Percentiles rank a stretch among this genome's conserved stretches.
phyloP scores from a whole-genome alignment of 495 filamentous ascomycete species.

The Annulohypoxylon moriforme region DNA sequence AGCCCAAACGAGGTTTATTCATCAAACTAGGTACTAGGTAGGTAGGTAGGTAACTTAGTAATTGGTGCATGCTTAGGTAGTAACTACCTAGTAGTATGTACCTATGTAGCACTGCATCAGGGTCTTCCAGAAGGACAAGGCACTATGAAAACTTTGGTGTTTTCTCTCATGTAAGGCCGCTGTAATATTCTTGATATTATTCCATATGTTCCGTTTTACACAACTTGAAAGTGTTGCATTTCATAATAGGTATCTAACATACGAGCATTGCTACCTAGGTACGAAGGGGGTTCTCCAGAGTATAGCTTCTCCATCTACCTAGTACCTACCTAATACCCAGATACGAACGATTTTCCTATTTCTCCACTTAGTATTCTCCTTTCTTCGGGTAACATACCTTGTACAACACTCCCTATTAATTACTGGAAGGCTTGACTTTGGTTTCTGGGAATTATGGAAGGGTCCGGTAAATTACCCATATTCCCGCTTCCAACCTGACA shows the following conservation, averaged over 20 bases:
- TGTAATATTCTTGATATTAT: no score
- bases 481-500: not conserved
- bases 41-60: no score
- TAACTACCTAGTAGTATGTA: not conserved
- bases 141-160: not conserved
- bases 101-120: not conserved
- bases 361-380: not conserved
- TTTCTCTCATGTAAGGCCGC: no score
- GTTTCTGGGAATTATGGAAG: slow-evolving; percentile 17
- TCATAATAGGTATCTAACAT: not conserved
- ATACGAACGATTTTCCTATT: not conserved
- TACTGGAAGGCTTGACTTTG: slow-evolving; percentile 3
- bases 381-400: slow-evolving; percentile 12
- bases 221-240: not conserved
- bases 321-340: no score
- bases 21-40: not conserved
- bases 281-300: no score
- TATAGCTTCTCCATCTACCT: no score
- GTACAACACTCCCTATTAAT: slow-evolving; percentile 21
- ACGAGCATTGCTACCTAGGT: no score
- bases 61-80: not conserved
- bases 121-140: slow-evolving; percentile 13
- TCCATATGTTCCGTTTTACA: no score
- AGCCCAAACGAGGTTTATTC: not conserved
- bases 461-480: slow-evolving; percentile 16